Conservation (phyloP, 1,139 yeast genomes). For the Candida glucosophila region DNA sequence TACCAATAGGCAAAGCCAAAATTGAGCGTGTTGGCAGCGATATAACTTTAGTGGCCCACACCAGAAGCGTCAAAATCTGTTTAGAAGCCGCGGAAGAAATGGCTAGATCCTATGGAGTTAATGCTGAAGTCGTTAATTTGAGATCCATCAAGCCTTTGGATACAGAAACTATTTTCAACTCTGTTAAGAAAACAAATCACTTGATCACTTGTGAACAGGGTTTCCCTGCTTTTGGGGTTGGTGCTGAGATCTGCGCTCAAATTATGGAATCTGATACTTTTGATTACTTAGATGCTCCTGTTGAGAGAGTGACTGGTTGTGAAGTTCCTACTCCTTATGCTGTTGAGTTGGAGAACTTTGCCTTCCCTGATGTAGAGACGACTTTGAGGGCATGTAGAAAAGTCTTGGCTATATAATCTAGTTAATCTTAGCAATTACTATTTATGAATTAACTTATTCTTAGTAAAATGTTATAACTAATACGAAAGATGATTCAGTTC, state of each 20-base stretch:
- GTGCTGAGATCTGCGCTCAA: constrained; percentile 96
- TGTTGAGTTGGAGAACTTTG: constrained; percentile 91
- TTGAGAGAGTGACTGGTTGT: constrained; percentile 97
- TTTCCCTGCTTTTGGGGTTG: constrained; percentile 97
- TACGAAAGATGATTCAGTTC: too few relatives aligned
- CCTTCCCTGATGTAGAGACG: constrained; percentile 94
- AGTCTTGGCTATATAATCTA: constrained; percentile 60
- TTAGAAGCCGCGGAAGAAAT: constrained; percentile 84
- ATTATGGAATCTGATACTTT: constrained; percentile 98
- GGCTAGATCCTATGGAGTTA: constrained; percentile 76
- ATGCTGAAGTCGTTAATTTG: constrained; percentile 90
- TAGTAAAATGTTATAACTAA: too few relatives aligned
- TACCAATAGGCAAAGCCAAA: constrained; percentile 95
- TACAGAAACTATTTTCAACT: constrained; percentile 71
- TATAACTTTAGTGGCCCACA: constrained; percentile 80
- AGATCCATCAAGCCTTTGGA: constrained; percentile 97
- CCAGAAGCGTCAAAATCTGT: constrained; percentile 82
- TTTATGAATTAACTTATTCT: too few relatives aligned
- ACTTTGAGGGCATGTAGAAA: constrained; percentile 87
- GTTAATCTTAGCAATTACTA: too few relatives aligned
- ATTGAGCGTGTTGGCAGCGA: constrained; percentile 90
- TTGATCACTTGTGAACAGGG: constrained; percentile 95
- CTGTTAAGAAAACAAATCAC: constrained; percentile 96
- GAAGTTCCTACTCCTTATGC: constrained; percentile 99
- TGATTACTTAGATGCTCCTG: constrained; percentile 97